phyloP scores from a whole-genome alignment of 768 basidiomycete species.

The Agaricus bisporus region DNA sequence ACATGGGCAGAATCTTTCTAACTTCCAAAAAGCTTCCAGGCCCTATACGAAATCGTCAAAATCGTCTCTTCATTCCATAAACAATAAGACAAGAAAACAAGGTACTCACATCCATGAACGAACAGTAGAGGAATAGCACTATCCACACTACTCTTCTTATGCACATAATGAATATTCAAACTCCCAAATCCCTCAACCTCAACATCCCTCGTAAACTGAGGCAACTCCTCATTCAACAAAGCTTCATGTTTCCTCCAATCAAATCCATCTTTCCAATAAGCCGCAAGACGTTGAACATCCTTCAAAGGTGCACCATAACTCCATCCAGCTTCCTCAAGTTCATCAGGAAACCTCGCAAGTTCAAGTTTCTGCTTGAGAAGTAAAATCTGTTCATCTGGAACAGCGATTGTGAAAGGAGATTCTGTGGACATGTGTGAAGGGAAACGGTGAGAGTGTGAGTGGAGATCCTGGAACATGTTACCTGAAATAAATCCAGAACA shows the following conservation, averaged over 20 bases:
- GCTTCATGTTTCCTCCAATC: conserved; percentile 50
- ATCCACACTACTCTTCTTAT: conserved; percentile 35
- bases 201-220: conserved; percentile 51
- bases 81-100: neutral
- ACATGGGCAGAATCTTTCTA: conserved; percentile 48
- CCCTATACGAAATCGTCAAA: conserved; percentile 33
- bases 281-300: conserved; percentile 38
- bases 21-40: conserved; percentile 56
- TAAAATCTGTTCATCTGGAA: conserved; percentile 30
- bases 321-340: conserved; percentile 25
- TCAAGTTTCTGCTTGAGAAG: conserved; percentile 33
- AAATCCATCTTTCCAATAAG: conserved; percentile 42
- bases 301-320: conserved; percentile 43
- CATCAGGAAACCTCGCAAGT: conserved; percentile 35
- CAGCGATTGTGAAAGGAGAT: conserved; percentile 30
- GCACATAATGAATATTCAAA: conserved; percentile 49
- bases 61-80: neutral
- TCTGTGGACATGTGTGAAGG: conserved; percentile 16
- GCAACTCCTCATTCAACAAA: conserved; percentile 40
- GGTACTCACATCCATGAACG: conserved; percentile 43
- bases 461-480: neutral
- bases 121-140: conserved; percentile 37
- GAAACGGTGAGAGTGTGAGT: neutral
- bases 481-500: too few species aligned
- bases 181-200: conserved; percentile 37